Conservation (phyloP, 1,284 basidiomycete species). For the Moniliophthora roreri region DNA sequence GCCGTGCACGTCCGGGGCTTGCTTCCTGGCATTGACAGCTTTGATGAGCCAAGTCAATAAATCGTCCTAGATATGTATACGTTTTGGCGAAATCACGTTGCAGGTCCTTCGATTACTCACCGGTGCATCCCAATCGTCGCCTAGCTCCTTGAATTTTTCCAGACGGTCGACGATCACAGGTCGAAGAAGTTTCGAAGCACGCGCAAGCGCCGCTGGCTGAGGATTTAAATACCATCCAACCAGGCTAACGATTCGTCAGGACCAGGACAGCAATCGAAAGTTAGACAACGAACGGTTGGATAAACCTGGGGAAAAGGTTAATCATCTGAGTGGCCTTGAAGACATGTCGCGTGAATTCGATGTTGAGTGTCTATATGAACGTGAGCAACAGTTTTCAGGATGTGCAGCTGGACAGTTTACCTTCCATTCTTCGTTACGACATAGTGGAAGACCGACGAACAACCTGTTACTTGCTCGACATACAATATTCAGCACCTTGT, state of each 20-base stretch:
- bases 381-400: too few species aligned
- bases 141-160: conserved; percentile 32
- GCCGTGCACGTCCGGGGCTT: conserved; percentile 21
- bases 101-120: conserved; percentile 20
- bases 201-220: conserved; percentile 11
- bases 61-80: conserved; percentile 29
- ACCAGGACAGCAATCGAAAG: neutral
- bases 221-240: conserved; percentile 10
- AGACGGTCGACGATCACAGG: conserved; percentile 41
- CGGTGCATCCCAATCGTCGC: conserved; percentile 37
- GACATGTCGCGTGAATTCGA: conserved; percentile 29
- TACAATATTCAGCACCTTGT: conserved; percentile 31
- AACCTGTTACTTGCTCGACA: conserved; percentile 32
- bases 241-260: conserved; percentile 1
- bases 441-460: conserved; percentile 39
- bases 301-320: conserved; percentile 26
- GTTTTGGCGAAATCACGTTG: neutral
- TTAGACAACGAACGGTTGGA: conserved; percentile 13
- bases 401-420: too few species aligned
- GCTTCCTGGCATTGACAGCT: conserved; percentile 17
- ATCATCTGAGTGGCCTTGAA: conserved; percentile 22
- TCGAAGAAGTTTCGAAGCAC: conserved; percentile 28
- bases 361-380: conserved; percentile 23
- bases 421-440: conserved; percentile 12
- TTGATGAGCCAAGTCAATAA: conserved; percentile 36